Evolutionary conservation across 1,139 yeast genomes (phyloP).

Genomic region (Dujonia santamariae): DNA sequence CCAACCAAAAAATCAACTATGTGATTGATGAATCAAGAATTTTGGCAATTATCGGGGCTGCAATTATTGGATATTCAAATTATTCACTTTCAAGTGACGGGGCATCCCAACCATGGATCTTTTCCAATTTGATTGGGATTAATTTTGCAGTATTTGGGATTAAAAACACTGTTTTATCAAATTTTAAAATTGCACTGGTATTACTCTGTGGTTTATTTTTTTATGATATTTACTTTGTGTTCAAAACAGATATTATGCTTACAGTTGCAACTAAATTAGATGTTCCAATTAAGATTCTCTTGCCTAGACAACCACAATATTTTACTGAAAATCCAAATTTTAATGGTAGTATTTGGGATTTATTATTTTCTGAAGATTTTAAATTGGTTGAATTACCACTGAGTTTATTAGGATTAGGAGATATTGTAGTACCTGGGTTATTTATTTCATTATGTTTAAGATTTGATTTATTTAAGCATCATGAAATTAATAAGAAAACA

Average conservation of each 20-base stretch:
- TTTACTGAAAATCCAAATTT: no score
- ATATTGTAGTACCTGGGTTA: slow-evolving; percentile 56
- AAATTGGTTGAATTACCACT: neutral
- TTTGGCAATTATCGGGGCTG: neutral
- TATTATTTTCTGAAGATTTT: no score
- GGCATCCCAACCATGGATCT: slow-evolving; percentile 23
- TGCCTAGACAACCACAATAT: slow-evolving; percentile 35
- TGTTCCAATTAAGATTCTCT: slow-evolving; percentile 52
- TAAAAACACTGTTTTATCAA: slow-evolving; percentile 24
- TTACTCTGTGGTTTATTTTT: slow-evolving; percentile 49
- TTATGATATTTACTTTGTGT: slow-evolving; percentile 68
- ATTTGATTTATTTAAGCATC: slow-evolving; percentile 43
- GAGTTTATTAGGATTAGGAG: slow-evolving; percentile 53
- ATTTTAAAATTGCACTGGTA: slow-evolving; percentile 43
- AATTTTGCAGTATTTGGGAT: slow-evolving; percentile 37
- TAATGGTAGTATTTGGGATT: no score
- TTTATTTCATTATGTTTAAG: slow-evolving; percentile 49
- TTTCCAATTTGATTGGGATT: slow-evolving; percentile 31
- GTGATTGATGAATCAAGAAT: slow-evolving; percentile 3
- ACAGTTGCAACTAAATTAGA: slow-evolving; percentile 57
- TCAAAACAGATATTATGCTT: slow-evolving; percentile 59
- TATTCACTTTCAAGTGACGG: neutral
- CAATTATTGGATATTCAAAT: neutral
- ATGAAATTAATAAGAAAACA: slow-evolving; percentile 17
- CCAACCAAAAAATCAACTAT: slow-evolving; percentile 24